Evolutionary conservation across 2,329 filamentous ascomycete species (phyloP).

Genomic region (Fusarium torulosum): DNA sequence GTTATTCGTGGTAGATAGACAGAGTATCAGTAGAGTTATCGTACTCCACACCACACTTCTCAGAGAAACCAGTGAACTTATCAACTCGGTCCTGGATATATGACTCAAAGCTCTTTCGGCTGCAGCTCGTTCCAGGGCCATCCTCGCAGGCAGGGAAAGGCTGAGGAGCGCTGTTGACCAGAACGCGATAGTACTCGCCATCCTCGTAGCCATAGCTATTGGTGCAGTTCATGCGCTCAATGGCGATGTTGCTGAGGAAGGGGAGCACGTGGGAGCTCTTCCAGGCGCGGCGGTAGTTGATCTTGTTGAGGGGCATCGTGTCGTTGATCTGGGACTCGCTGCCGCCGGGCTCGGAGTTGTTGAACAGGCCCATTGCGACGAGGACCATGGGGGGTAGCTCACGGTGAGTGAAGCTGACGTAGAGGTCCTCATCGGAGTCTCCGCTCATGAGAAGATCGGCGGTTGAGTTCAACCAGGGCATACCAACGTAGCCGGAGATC

Average conservation of each 20-base stretch:
- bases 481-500: slow-evolving; percentile 69
- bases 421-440: slow-evolving; percentile 65
- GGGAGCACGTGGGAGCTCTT: slow-evolving; percentile 72
- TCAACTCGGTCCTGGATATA: slow-evolving; percentile 37
- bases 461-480: slow-evolving; percentile 76
- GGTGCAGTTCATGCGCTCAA: slow-evolving; percentile 72
- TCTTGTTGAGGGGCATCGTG: slow-evolving; percentile 72
- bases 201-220: slow-evolving; percentile 63
- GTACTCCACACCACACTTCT: slow-evolving; percentile 43
- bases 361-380: slow-evolving; percentile 77
- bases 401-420: slow-evolving; percentile 76
- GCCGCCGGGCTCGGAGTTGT: slow-evolving; percentile 70
- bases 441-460: slow-evolving; percentile 61
- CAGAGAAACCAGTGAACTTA: slow-evolving; percentile 40
- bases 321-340: slow-evolving; percentile 64
- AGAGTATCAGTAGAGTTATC: slow-evolving; percentile 40
- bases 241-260: slow-evolving; percentile 74
- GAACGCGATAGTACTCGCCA: slow-evolving; percentile 43
- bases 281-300: slow-evolving; percentile 75
- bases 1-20: slow-evolving; percentile 40
- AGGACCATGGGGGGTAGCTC: slow-evolving; percentile 75
- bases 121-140: slow-evolving; percentile 41
- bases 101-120: slow-evolving; percentile 33
- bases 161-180: slow-evolving; percentile 45
- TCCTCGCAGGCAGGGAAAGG: slow-evolving; percentile 33